These are phyloP conservation scores for Peronospora farinosa DNA, from an alignment of 352 stramenopile genomes.

Conservation along the genomic window DNA sequence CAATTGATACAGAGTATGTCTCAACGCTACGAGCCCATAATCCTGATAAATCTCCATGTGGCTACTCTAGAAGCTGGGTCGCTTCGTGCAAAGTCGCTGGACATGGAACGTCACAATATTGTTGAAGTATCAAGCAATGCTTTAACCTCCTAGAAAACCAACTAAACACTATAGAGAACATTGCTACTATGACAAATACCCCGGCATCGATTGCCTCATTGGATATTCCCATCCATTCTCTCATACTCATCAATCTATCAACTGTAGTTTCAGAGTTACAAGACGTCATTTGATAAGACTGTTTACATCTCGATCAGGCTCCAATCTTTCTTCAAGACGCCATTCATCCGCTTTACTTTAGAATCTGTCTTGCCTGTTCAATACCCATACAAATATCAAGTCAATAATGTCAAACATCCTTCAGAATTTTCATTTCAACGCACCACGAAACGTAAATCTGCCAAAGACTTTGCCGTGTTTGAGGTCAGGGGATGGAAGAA, in stretches of 20 bases:
- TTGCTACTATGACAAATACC: conserved; percentile 24
- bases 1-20: no score
- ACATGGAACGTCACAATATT: not conserved
- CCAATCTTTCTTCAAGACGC: conserved; percentile 74
- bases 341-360: conserved; percentile 73
- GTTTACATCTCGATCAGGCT: conserved; percentile 1
- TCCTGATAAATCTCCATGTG: no score
- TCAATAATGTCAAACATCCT: not conserved
- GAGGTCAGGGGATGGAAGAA: conserved; percentile 64
- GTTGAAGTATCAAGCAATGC: not conserved
- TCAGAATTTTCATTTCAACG: conserved; percentile 8
- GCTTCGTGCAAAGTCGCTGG: not conserved
- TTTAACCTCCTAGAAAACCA: not conserved
- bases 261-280: no score
- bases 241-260: no score
- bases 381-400: conserved; percentile 7
- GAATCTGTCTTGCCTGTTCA: conserved; percentile 56
- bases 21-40: no score
- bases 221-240: no score
- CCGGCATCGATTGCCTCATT: no score
- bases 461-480: conserved; percentile 85
- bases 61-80: not conserved
- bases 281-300: no score
- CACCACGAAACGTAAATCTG: conserved; percentile 75
- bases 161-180: no score